Base-by-base conservation (phyloP, 2,329 filamentous ascomycete genomes). In the Arthrobotrys sphaeroides region DNA sequence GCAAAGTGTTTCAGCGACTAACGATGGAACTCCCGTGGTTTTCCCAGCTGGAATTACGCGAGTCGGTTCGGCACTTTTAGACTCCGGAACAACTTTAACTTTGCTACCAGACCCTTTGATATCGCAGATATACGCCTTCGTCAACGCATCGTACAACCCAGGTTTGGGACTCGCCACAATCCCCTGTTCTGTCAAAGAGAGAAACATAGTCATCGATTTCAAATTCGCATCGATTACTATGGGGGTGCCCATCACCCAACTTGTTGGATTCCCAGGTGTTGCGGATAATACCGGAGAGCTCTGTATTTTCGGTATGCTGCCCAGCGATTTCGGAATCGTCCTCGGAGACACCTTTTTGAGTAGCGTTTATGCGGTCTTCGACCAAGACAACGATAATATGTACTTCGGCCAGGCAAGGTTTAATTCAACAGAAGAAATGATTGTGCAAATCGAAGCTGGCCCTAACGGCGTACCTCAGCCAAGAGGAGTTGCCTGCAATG, bases 11-110 rank as follows among this genome's bases (percentile, higher is more conserved):
- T 82, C 83, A 45, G 85, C 84, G 72, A 84, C 82, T 24, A 33
- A n/a, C 5, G 26, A 49, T n/a, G 42, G 60, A 5, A 13, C 3
- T 33, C 7, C 60, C n/a, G 16, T 49, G 20, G 16, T 40, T 3
- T 38, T 64, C 22, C 7, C 42, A 6, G 24, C 40, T 33, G 60
- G 60, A 38, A 18, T 24, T 31, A 24, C 49, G 49, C 26, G 24
- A 33, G 33, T 24, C 20, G 26, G 43, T n/a, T 83, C 87, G 2
- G 90, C 89, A 1, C 85, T 93, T 3, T 86, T 94, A 36, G 91
- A 94, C 82, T 91, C 90, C 0, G 91, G 91, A 38, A 91, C 89
- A n/a, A 91, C 89, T 2, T 84, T 92, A 74, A 90, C 86, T 78
- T 91, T 91, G 80, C 83, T 93, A 0, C 91, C 91, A 0, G 84